Evolutionary conservation across 73 alveolate species (phyloP).

Genomic region (Paramecium sonneborni): DNA sequence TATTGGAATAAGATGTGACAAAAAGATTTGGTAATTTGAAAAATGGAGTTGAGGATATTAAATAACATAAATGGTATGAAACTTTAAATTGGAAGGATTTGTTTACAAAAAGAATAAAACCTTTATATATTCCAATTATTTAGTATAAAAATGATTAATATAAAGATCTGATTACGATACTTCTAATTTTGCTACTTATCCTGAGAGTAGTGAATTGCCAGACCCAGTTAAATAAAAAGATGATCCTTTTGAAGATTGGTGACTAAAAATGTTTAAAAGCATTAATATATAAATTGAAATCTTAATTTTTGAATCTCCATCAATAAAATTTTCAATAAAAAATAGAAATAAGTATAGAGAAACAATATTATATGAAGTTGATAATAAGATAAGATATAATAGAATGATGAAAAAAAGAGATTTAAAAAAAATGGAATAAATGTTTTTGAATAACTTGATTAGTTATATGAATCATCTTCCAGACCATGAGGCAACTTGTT

Average conservation of each 20-base stretch:
- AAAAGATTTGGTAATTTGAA: conserved; percentile 88
- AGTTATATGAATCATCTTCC: conserved; percentile 56
- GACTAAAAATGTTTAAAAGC: not conserved
- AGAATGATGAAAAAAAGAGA: not conserved
- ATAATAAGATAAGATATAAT: not conserved
- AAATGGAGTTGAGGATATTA: conserved; percentile 90
- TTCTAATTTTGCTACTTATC: conserved; percentile 89
- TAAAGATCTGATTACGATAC: conserved; percentile 79
- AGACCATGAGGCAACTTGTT: conserved; percentile 58
- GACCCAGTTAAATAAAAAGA: conserved; percentile 77
- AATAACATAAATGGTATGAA: conserved; percentile 88
- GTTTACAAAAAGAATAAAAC: conserved; percentile 75
- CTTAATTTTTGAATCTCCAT: too few species aligned
- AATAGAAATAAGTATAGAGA: too few species aligned
- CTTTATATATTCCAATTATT: conserved; percentile 87
- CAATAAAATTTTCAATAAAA: too few species aligned
- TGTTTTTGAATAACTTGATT: not conserved
- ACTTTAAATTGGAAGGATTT: conserved; percentile 72
- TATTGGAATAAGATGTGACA: conserved; percentile 86
- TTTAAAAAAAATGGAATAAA: not conserved
- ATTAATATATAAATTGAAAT: too few species aligned
- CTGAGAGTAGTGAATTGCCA: conserved; percentile 86
- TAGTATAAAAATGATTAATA: not conserved
- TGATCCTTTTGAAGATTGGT: conserved; percentile 95
- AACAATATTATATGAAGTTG: too few species aligned